Evolutionary conservation across 2,329 filamentous ascomycete species (phyloP).

Genomic region (Aspergillus felis): DNA sequence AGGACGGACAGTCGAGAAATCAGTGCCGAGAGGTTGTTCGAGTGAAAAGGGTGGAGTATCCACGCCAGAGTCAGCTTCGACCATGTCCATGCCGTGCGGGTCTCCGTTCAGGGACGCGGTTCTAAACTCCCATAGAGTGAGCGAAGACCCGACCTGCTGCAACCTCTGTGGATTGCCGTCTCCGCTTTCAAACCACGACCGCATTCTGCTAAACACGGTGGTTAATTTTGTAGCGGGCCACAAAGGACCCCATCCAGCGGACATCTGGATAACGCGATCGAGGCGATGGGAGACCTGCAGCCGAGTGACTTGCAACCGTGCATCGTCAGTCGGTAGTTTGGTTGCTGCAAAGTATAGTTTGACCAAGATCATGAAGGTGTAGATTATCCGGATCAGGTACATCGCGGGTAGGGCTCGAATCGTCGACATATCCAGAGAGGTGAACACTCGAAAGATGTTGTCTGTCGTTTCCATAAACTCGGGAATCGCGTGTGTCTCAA

Average conservation of each 20-base stretch:
- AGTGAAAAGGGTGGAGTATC: too few species aligned
- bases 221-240: constrained; percentile 2
- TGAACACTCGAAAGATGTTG: not conserved
- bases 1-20: too few species aligned
- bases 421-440: constrained; percentile 2
- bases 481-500: not conserved
- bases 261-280: not conserved
- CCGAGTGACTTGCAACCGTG: not conserved
- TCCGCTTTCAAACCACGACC: not conserved
- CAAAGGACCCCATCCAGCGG: not conserved
- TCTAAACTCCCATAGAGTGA: too few species aligned
- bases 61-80: too few species aligned
- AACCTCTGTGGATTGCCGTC: not conserved
- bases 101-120: too few species aligned
- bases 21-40: too few species aligned
- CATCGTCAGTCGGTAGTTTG: not conserved
- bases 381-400: constrained; percentile 3
- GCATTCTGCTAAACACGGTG: not conserved
- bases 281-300: not conserved
- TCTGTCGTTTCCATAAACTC: not conserved
- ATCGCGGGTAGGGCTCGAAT: not conserved
- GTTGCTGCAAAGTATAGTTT: constrained; percentile 1
- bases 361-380: not conserved
- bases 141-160: too few species aligned
- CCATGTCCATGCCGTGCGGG: too few species aligned